Base-by-base conservation (phyloP, 2,329 filamentous ascomycete species). In the Cercospora sp. region DNA sequence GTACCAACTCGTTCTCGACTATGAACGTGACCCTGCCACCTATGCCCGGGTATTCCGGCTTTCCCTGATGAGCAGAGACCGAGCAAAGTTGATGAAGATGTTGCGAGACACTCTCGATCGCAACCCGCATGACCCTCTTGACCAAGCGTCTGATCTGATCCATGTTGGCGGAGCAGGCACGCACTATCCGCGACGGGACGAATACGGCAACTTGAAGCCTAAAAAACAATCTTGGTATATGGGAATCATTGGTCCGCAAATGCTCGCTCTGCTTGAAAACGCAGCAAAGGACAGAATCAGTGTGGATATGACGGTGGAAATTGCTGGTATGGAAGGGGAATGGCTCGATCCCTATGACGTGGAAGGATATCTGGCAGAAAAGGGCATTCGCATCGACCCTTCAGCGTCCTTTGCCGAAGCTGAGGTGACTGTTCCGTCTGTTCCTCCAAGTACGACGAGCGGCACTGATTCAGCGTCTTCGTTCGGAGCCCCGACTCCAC, bases 341-440 rank as follows among this genome's bases (percentile, higher is more conserved):
- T 95, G 92, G 83, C 91, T 91, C 72, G 91, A 95, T 75, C 81
- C 88, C 0, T 86, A 91, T 68, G 92, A 95, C 77, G 89, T 93
- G 0, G 90, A 95, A 78, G 84, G 86, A 12, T 95, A 93, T 75
- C 81, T 96, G 2, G 85, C 85, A 49, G 83, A 86, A 61, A 85
- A 86, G 32, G 89, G 89, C 5, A 86, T 93, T 32, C 77, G 82
- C 57, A 88, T 93, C 62, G 86, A 90, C 9, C 84, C 86, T 0
- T 81, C 83, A 9, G 83, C 85, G 9, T 88, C 90, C 18, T 88
- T 86, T 65, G 82, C 90, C 1, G 85, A 86, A 59, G 85, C 86
- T 8, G 84, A 90, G 57, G 63, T 72, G n/a, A 16, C 61, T 5
- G 28, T 66, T 5, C 62, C 32, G 30, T 57, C 43, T 28, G 57